Base-by-base conservation (phyloP, 306 rosid species). In the Dalbergia oliveri region DNA sequence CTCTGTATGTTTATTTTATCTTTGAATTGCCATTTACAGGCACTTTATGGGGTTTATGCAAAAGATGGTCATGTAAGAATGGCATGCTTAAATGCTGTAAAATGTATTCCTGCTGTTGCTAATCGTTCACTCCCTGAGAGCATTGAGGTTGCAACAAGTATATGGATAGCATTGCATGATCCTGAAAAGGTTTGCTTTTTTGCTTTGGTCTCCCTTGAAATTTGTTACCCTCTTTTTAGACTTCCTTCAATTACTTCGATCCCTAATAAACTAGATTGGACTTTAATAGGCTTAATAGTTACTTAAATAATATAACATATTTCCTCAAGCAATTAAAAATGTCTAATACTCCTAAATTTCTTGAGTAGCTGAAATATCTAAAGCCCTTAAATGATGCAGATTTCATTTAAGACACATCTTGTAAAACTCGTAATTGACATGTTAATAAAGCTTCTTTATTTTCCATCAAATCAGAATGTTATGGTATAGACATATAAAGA, bases 141-240 rank as follows among this genome's bases (percentile, higher is more conserved):
- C 57, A 80, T 86, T 74, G 99, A 88, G 77, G 88, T 91, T 49
- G 98, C 99, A 19, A 91, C 98, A 66, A 89, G 97, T 85, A 89
- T 95, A 81, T 95, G 99, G 99, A 85, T 95, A 80, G 96, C 97
- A 4, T 87, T 93, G 64, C 99, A 95, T 72, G 99, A 95, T 66
- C 98, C 95, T 15, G 92, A 95, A 72, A 95, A 95, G 99, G 99
- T 95, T 85, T 60, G 87, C 15, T 41, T 47, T 50, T 85, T 68
- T 10, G 0, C 3, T 18, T 33, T 37, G 53, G 8, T 51, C 45
- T 14, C 73, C 44, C 43, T 37, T 8, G 31, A 67, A 57, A 33
- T 61, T 61, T 66, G 44, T 54, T 54, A 7, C 23, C 10, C 60
- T 14, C 60, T 16, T 54, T 54, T n/a, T 54, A n/a, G 23, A 54